Base-by-base conservation (phyloP, 1,139 yeast genomes). In the Entelexis sorbosivorans region DNA sequence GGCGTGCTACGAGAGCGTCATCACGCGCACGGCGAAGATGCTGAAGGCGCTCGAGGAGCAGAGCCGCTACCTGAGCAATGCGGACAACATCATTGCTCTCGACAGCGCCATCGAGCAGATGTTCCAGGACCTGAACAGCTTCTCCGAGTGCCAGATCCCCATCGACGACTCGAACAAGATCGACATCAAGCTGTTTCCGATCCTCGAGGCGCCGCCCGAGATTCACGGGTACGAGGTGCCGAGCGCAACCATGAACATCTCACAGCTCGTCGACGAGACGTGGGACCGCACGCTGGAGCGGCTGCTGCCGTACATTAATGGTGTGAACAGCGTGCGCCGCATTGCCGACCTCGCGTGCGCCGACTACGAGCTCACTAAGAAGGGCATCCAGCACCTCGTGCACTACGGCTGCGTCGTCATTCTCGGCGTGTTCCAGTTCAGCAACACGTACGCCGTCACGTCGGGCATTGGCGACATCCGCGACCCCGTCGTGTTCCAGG, bases 211-310 rank as follows among this genome's bases (percentile, higher is more conserved):
- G 1, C 96, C 97, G 0, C 84, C 87, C 0, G 78, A 77, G 48
- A 69, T 86, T 60, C 68, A 78, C 64, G 58, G 88, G 35, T 72
- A 75, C 61, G 95, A 91, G 64, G 98, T 91, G 0, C 98, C 98
- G 0, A 78, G 88, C 2, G 77, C 94, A 5, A 82, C 91, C 0
- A 95, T 89, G 1, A 78, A 81, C 51, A 68, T 89, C 35, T 73
- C 74, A 38, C 71, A 77, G 35, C 71, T 91, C 57, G 81, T 86
- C 33, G 98, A 91, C 66, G 83, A 83, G 7, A 84, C 85, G 60
- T 91, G 98, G 97, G 98, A 91, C 64, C 96, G 97, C 1, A 91
- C 97, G 2, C 83, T 91, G 93, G 72, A 87, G 42, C 82, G 83
- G 58, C 84, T 91, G 33, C 69, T 87, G 14, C 96, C 96, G 0